Percentiles rank a stretch among this genome's conserved stretches.
phyloP scores from a whole-genome alignment of 768 basidiomycete genomes.

The Galerina sulciceps region DNA sequence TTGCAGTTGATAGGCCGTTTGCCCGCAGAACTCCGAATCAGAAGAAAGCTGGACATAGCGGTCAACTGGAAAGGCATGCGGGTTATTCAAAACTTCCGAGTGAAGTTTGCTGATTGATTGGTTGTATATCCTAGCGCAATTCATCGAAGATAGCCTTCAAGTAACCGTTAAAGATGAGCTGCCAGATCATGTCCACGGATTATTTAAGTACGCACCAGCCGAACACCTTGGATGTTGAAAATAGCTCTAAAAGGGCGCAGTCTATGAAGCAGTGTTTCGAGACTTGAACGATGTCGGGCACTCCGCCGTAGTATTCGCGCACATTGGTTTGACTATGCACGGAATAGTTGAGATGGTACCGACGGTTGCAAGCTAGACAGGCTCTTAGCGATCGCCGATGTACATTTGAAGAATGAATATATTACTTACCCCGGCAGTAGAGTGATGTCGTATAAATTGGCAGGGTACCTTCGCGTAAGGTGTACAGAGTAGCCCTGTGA shows the following conservation, averaged over 20 bases:
- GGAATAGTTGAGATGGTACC: constrained; percentile 23
- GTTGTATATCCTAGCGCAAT: constrained; percentile 16
- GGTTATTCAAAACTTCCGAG: constrained; percentile 1
- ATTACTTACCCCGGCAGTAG: constrained; percentile 24
- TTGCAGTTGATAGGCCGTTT: constrained; percentile 9
- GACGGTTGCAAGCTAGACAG: constrained; percentile 18
- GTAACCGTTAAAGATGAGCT: background rate
- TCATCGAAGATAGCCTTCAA: constrained; percentile 8
- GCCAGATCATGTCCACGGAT: background rate
- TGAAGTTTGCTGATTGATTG: background rate
- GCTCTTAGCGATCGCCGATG: background rate
- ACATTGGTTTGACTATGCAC: constrained; percentile 8
- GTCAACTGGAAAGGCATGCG: background rate
- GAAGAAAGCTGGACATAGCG: background rate
- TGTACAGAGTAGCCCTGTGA: constrained; percentile 23
- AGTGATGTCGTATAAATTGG: constrained; percentile 26
- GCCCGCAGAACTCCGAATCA: background rate
- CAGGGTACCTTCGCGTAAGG: constrained; percentile 22
- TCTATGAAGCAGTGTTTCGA: constrained; percentile 18
- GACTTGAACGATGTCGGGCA: constrained; percentile 16
- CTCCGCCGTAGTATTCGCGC: constrained; percentile 18
- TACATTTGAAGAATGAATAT: background rate
- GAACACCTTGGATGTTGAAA: constrained; percentile 10
- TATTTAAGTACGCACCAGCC: constrained; percentile 15
- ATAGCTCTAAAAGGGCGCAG: constrained; percentile 14